Evolutionary conservation across 176 grass and related monocot species (phyloP).

Genomic region (Aegilops longissima): DNA sequence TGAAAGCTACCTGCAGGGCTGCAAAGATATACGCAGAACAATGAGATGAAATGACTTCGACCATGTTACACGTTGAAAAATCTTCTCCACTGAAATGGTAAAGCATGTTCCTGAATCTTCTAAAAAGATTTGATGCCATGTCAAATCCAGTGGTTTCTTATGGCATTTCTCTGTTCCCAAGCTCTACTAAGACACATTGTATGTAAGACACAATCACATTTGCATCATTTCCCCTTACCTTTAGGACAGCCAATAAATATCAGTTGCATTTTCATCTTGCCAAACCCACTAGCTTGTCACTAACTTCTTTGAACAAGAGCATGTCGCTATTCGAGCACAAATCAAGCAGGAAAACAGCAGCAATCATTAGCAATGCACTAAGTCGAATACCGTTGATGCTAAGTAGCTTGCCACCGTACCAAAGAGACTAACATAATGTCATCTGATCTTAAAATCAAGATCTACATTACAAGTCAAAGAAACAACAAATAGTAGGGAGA

Average conservation of each 20-base stretch:
- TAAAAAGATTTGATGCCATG: background rate
- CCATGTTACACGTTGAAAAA: background rate
- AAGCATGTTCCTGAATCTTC: background rate
- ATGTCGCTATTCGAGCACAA: background rate
- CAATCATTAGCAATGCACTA: background rate
- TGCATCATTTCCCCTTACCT: background rate
- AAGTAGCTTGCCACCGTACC: background rate
- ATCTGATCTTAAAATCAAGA: slow-evolving; percentile 4
- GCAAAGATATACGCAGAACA: background rate
- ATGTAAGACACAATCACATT: background rate
- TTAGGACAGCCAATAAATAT: background rate
- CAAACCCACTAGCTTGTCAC: background rate
- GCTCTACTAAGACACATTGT: background rate
- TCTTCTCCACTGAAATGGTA: background rate
- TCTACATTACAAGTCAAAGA: background rate
- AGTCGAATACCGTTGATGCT: background rate
- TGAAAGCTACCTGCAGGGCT: background rate
- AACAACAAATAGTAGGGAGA: background rate
- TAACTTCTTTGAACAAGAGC: background rate
- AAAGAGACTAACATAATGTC: no score
- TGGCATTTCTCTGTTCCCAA: background rate
- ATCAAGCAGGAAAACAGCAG: background rate
- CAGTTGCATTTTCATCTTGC: background rate
- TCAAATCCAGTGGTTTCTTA: background rate
- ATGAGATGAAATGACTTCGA: background rate